Base-by-base conservation (phyloP, 306 rosid genomes). In the Spatholobus suberectus region DNA sequence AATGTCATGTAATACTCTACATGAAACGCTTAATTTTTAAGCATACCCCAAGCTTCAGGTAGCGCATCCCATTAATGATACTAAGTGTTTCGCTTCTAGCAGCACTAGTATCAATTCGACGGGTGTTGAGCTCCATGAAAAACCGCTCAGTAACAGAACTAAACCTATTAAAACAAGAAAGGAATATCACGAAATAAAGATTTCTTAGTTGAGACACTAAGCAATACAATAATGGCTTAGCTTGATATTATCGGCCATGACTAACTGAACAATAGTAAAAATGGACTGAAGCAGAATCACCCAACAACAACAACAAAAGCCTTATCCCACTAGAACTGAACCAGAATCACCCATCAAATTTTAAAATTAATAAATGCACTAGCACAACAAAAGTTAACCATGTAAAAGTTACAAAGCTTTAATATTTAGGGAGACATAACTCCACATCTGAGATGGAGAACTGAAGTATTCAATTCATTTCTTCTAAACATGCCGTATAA, bases 51-150 rank as follows among this genome's bases (percentile, higher is more conserved):
- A 96, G 90, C 79, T 92, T 96, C 87, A 96, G 90, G 91, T 96
- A 96, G 86, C 97, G 99, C 99, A 96, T 94, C 82, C 99, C 99
- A 86, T 92, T 92, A 70, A 96, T 94, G 89, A 94, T 96, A 73
- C 97, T 94, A 52, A 96, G 97, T 34, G 97, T 94, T 87, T 96
- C 99, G 83, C 99, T 96, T 89, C 99, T 91, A 71, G 97, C 90
- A 74, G 79, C 95, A 81, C 90, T 96, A 59, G 97, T 90, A 80
- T 96, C 99, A 55, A 89, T 90, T 18, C 98, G 91, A 83, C 98
- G 97, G 46, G 96, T 88, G 87, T 90, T 91, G 84, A 96, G 97
- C 87, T 96, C 99, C 97, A 92, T 94, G 94, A 96, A 96, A 88
- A 94, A 96, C 43, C 98, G 97, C 87, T 96, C 99, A 5, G 99